Base-by-base conservation (phyloP, 257 asterid genomes). In the Plantago elongata region DNA sequence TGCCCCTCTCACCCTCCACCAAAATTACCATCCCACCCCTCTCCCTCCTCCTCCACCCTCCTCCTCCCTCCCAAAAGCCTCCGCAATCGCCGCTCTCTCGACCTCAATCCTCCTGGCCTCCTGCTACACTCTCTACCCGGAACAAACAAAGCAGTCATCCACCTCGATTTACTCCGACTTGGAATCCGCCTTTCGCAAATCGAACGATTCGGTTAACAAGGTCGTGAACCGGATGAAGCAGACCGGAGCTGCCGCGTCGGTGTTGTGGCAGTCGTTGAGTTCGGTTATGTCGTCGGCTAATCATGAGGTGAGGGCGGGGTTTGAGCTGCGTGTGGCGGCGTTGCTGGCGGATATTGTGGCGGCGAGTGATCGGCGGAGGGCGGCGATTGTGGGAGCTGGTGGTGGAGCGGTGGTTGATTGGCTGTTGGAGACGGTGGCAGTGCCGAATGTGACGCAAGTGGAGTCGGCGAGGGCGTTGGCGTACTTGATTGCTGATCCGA, bases 381-480 rank as follows among this genome's bases (percentile, higher is more conserved):
- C 84, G 52, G 99, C 99, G 37, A 88, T 93, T 59, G 96, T 89
- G 11, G 87, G 79, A n/a, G 99, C 99, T 0, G 99, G 99, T 9
- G 95, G 96, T 14, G 99, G 99, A 10, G 89, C 89, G 38, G 99
- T 93, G 51, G 83, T 87, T 7, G 99, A 93, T 74, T 93, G 99
- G 99, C 72, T 93, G 65, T 55, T 89, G 70, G 95, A 93, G 68
- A 93, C 97, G 5, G 95, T 81, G 57, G 81, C 91, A 1, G 78
- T 78, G 69, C 56, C 87, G 3, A 81, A 74, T 56, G 90, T 85
- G 22, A 78, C 95, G 11, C 99, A 89, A 81, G 84, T 93, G 1
- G 99, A 93, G 74, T 77, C 99, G 3, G 96, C 97, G 7, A 83
- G 99, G 85, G 97, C 97, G 18, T 75, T 93, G 78, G 99, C 99